These are phyloP conservation scores for Coleophoma eucalyptorum DNA, from an alignment of 2,329 filamentous ascomycete species.

Conservation along the genomic window DNA sequence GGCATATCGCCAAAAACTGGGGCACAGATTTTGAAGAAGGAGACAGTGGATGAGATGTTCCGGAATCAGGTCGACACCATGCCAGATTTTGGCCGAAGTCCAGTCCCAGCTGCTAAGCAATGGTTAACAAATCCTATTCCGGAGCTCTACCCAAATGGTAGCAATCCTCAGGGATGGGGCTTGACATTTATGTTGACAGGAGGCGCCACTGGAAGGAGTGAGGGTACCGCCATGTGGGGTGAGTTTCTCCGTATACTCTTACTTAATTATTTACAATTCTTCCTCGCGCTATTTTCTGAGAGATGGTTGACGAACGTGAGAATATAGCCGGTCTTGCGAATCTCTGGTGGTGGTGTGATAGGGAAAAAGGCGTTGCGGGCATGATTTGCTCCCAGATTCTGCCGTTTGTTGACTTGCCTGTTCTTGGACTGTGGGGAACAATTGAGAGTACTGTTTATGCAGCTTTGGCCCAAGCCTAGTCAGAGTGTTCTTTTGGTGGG, in stretches of 20 bases:
- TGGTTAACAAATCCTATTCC: conserved; percentile 41
- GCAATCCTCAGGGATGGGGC: conserved; percentile 59
- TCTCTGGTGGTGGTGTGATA: conserved; percentile 59
- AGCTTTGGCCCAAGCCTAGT: neutral
- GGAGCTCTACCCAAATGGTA: conserved; percentile 44
- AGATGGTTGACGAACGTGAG: no score
- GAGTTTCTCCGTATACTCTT: conserved; percentile 38
- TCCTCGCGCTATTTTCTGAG: no score
- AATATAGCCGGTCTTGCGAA: conserved; percentile 33
- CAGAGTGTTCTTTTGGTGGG: no score
- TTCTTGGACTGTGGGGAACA: conserved; percentile 10
- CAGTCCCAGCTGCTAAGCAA: conserved; percentile 42
- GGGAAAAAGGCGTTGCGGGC: conserved; percentile 53
- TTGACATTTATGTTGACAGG: conserved; percentile 51
- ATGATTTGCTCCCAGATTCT: conserved; percentile 47
- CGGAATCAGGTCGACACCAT: conserved; percentile 55
- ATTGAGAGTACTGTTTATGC: conserved; percentile 9
- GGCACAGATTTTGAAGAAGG: conserved; percentile 45
- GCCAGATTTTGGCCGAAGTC: conserved; percentile 46
- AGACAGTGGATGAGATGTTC: conserved; percentile 62
- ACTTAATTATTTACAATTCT: no score
- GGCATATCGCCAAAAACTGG: conserved; percentile 56
- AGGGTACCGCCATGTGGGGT: conserved; percentile 50
- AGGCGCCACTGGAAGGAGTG: conserved; percentile 48
- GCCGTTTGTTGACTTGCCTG: conserved; percentile 35